Conservation (phyloP, 1,284 basidiomycete genomes). For the Sanghuangporus baumii region DNA sequence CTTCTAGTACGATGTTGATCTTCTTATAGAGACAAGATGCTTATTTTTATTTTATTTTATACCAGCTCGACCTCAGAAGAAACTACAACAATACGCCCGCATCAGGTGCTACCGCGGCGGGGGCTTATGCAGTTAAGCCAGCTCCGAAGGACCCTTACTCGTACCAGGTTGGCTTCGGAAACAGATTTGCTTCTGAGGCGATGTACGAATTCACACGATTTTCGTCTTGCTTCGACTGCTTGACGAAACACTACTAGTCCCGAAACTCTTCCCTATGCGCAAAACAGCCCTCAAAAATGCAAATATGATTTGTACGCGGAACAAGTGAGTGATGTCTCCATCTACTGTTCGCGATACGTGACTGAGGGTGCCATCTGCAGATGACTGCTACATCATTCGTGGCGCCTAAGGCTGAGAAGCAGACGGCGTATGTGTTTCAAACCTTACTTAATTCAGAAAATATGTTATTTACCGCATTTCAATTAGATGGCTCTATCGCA, state of each 20-base stretch:
- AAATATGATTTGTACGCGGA: constrained; percentile 36
- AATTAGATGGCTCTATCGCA: constrained; percentile 54
- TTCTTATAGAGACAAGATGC: not conserved
- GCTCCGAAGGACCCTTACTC: constrained; percentile 28
- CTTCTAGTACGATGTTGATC: not conserved
- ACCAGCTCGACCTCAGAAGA: constrained; percentile 4
- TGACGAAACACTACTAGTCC: constrained; percentile 22
- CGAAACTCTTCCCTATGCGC: constrained; percentile 30
- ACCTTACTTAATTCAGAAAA: not conserved
- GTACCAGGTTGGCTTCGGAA: constrained; percentile 29
- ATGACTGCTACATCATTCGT: constrained; percentile 36
- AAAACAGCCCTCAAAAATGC: constrained; percentile 35
- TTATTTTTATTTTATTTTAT: not conserved
- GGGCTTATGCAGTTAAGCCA: constrained; percentile 35
- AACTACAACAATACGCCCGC: constrained; percentile 8
- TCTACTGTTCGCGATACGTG: not conserved
- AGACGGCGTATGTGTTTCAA: constrained; percentile 33
- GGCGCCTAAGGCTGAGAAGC: constrained; percentile 35
- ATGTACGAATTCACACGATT: constrained; percentile 13
- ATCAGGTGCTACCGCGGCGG: constrained; percentile 32
- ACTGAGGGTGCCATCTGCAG: constrained; percentile 19
- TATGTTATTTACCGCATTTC: not conserved
- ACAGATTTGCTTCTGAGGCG: constrained; percentile 26
- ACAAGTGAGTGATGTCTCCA: constrained; percentile 19
- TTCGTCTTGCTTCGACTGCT: not conserved